Base-by-base conservation (phyloP, 129 eudicot species). In the Solidago caesia region DNA sequence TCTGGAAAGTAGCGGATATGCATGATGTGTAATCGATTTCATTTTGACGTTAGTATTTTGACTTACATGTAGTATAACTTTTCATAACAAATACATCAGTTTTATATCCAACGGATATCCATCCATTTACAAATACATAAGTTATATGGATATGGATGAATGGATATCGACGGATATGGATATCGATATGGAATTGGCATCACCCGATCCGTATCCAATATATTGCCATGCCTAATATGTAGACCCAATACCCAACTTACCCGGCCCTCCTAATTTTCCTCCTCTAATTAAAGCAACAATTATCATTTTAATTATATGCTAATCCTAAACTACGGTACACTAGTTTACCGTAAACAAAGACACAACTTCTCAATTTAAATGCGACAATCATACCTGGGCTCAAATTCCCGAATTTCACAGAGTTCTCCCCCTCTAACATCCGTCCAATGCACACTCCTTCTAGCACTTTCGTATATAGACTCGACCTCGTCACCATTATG, bases 351-450 rank as follows among this genome's bases (percentile, higher is more conserved):
- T 8, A 48, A 52, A 72, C 44, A 25, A 8, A 74, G 27, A 10
- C 14, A 13, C 4, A 29, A 26, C 4, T 55, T 76, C 7, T 8
- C 21, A 42, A 21, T 60, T 42, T 45, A 68, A 67, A 80, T 9
- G 11, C 27, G 41, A 66, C 61, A 65, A 47, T 55, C 78, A 66
- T 85, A 92, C 97, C 97, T 92, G 81, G 86, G 82, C 84, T 92
- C 97, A 64, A 89, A 92, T 85, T 92, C 97, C 72, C 91, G 86
- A 71, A 92, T 82, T 79, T 89, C 89, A 44, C 84, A 85, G 72
- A 92, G 97, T 75, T 92, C 97, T 56, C 96, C 96, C 27, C 97
- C 97, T 51, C 64, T 77, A 67, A 88, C 82, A 85, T 89, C 96
- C 41, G 87, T 85, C 97, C 97, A 92, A 78, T 89, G 88, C 74